Percentiles rank a stretch among this genome's conserved stretches.
Evolutionary conservation across 257 asterid genomes (phyloP).

Genomic region (Salvia miltiorrhiza): DNA sequence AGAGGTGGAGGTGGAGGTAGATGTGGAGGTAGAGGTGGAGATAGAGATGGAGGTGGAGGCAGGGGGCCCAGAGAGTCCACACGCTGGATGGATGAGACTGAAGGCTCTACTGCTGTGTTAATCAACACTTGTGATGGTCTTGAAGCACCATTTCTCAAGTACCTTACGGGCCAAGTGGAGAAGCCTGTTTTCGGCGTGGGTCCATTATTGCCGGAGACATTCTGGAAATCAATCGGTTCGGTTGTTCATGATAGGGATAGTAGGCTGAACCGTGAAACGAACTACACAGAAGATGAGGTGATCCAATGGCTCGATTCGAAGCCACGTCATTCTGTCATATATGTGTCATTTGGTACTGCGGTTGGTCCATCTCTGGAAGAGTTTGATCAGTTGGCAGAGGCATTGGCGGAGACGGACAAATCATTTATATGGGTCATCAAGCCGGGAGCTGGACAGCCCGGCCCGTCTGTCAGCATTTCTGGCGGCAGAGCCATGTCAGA

Average conservation of each 20-base stretch:
- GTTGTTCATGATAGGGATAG: conserved; percentile 39
- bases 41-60: no score
- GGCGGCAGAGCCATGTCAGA: conserved; percentile 34
- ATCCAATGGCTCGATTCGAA: conserved; percentile 60
- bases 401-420: conserved; percentile 40
- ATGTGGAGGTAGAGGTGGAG: no score
- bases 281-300: conserved; percentile 58
- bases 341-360: conserved; percentile 73
- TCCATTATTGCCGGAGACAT: conserved; percentile 56
- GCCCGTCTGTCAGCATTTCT: conserved; percentile 34
- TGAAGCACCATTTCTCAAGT: conserved; percentile 49
- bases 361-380: conserved; percentile 64
- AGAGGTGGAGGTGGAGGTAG: no score
- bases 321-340: conserved; percentile 47
- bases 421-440: conserved; percentile 75
- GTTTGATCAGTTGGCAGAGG: conserved; percentile 42
- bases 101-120: conserved; percentile 41
- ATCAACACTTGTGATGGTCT: conserved; percentile 61
- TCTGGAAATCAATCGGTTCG: conserved; percentile 46
- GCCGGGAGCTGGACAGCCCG: conserved; percentile 45
- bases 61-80: no score
- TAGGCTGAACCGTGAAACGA: conserved; percentile 44
- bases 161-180: conserved; percentile 27
- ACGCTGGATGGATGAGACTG: conserved; percentile 52
- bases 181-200: conserved; percentile 60